Conservation (phyloP, 169 alveolate genomes). For the Hepatocystis sp. region DNA sequence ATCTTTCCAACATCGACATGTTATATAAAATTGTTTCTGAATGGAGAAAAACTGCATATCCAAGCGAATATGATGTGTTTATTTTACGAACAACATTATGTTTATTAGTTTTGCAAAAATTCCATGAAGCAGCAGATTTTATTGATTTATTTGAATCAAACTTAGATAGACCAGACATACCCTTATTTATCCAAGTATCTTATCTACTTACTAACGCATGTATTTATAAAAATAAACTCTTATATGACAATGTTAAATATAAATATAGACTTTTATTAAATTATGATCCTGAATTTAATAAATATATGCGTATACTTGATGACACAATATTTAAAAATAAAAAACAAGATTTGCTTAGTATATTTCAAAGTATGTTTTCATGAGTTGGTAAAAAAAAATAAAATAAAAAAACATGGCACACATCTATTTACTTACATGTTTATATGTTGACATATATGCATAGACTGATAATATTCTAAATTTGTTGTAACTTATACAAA, state of each 20-base stretch:
- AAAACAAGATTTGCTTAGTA: conserved; percentile 23
- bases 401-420: too few species aligned
- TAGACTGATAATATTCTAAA: too few species aligned
- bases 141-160: conserved; percentile 42
- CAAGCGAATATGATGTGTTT: conserved; percentile 60
- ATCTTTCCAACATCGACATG: conserved; percentile 39
- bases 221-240: conserved; percentile 15
- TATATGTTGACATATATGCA: too few species aligned
- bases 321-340: conserved; percentile 25
- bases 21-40: conserved; percentile 23
- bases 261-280: conserved; percentile 70
- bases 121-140: conserved; percentile 38
- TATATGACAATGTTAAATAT: conserved; percentile 74
- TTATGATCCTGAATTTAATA: conserved; percentile 71
- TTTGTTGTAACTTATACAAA: too few species aligned
- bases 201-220: conserved; percentile 54
- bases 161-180: conserved; percentile 49
- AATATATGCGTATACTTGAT: conserved; percentile 29
- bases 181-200: conserved; percentile 58
- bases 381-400: too few species aligned
- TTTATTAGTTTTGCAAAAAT: conserved; percentile 36
- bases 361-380: conserved; percentile 59
- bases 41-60: conserved; percentile 70
- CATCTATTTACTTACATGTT: too few species aligned
- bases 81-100: conserved; percentile 60